Base-by-base conservation (phyloP, 768 basidiomycete genomes). In the Neoboletus magnificus region DNA sequence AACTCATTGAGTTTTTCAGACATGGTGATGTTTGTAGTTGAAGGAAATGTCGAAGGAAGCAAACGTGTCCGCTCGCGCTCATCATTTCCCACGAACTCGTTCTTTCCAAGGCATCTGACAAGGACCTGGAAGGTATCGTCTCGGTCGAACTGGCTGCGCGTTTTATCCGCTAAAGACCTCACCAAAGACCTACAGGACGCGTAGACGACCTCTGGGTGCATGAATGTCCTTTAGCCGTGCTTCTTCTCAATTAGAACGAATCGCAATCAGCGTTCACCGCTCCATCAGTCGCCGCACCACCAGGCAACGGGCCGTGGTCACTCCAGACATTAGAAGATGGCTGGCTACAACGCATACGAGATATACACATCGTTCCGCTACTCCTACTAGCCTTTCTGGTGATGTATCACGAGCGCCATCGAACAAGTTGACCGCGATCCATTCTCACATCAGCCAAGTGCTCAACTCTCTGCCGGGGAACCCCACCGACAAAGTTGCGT, bases 1-100 rank as follows among this genome's bases (percentile, higher is more conserved):
- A 98, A 86, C 68, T 98, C 96, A 67, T 83, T 86, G 55, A 96
- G 68, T 78, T 90, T 89, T 70, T 96, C 94, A 58, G 93, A 90
- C 91, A 94, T 96, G 75, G 60, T 76, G 73, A 53, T 60, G 65
- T 54, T 33, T 55, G 48, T 48, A 49, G 40, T 62, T 44, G 55
- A 39, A 61, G 40, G 54, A 51, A 66, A 59, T 48, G 60, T 56
- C 46, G 11, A 35, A 49, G 41, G 40, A 50, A 48, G 58, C 48
- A 60, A 61, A 75, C 68, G 71, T 76, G 71, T 66, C 67, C 46
- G 16, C 16, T 33, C 50, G 33, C 9, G 37, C 13, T 25, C 43
- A 5, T 22, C 27, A 13, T 36, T 65, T 74, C 69, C 63, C 71
- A 73, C 68, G 70, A 54, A 47, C 20, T 44, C 16, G 12, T 10